Evolutionary conservation across 2,329 filamentous ascomycete species (phyloP), one percentile per base, ranked within the genome.

Genomic region (Neopestalotiopsis sp.): DNA sequence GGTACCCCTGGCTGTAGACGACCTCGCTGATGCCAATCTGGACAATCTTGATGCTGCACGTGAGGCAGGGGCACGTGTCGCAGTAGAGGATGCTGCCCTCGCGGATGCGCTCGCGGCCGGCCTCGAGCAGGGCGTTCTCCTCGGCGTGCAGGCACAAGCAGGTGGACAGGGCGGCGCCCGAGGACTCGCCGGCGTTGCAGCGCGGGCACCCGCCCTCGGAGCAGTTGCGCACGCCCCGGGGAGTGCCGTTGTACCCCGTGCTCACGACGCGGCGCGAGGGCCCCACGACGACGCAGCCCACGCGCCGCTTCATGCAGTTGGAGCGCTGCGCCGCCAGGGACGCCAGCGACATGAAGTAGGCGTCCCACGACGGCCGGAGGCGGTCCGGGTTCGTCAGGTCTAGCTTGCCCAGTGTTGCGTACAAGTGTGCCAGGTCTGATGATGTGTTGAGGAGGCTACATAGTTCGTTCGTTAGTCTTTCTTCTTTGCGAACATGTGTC

Each of bases 161-260:
- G 5, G 95, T 97, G 4, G 91, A 90, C 24, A 99, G 86, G 0
- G 89, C 90, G 61, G 91, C 87, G 30, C 96, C 96, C 32, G 87
- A 88, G 58, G 86, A 87, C 68, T 89, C 87, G 5, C 90, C 92
- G 66, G 88, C 87, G 80, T 99, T 98, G 81, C 96, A 99, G 63
- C 96, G 88, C 12, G 85, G 83, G 85, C 96, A 99, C 64, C 96
- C 96, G 73, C 96, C 96, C 76, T 97, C 93, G 74, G 92, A 93
- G 83, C 96, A 99, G 82, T 99, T 99, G 67, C 85, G 89, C 75
- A 98, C 85, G 58, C 95, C 92, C 28, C 95, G 88, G 12, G 96
- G 95, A n/a, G 96, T 98, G 71, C 96, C 96, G 81, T 99, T 99
- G 84, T 99, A 99, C 24, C 96, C 96, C 0, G 96, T 99, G 77